A percentile compares a stretch with the other conserved stretches of the same genome.
phyloP scores from a whole-genome alignment of 768 basidiomycete species.

The Phaeolepiota aurea region DNA sequence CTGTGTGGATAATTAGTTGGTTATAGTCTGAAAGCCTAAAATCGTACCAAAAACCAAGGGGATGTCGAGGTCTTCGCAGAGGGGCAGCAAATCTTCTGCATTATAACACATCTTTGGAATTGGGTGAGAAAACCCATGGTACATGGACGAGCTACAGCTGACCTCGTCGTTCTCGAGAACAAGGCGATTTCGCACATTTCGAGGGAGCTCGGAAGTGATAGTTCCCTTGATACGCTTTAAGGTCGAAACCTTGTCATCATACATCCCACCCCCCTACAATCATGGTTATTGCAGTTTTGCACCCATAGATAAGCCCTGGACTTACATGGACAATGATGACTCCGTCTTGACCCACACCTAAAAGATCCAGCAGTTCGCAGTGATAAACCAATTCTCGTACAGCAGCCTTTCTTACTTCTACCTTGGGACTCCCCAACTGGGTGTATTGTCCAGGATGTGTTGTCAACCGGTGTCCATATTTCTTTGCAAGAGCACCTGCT shows the following conservation, averaged over 20 bases:
- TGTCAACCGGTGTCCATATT: constrained; percentile 73
- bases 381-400: constrained; percentile 83
- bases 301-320: constrained; percentile 1
- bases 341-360: constrained; percentile 76
- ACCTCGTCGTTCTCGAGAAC: constrained; percentile 97
- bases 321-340: constrained; percentile 83
- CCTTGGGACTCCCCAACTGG: constrained; percentile 72
- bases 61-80: constrained; percentile 78
- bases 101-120: constrained; percentile 76
- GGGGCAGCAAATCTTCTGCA: constrained; percentile 78
- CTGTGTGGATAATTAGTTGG: constrained; percentile 16
- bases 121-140: too few relatives aligned
- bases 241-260: constrained; percentile 69
- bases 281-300: background rate
- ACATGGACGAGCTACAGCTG: constrained; percentile 7
- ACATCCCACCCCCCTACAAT: constrained; percentile 67
- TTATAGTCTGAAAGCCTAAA: constrained; percentile 3
- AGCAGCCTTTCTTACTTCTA: constrained; percentile 65
- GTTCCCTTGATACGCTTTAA: constrained; percentile 67
- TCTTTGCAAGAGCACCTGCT: constrained; percentile 60
- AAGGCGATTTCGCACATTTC: constrained; percentile 60
- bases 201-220: constrained; percentile 48
- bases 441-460: constrained; percentile 87
- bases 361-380: constrained; percentile 76
- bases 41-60: constrained; percentile 53